These are phyloP conservation scores for Stephania yunnanensis DNA, from an alignment of 164 flowering plant genomes.

Conservation along the genomic window DNA sequence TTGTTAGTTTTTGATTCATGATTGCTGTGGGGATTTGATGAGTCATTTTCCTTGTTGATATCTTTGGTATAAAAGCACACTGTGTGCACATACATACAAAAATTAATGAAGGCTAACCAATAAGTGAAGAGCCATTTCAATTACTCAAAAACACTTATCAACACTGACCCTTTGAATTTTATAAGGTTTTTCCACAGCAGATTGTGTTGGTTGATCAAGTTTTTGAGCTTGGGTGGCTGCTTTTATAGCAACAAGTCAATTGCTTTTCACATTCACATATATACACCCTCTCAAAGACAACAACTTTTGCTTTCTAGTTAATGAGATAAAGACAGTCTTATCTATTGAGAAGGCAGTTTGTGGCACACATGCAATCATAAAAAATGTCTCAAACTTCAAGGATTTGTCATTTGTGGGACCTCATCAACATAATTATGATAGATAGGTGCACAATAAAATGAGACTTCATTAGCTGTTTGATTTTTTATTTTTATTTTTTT, in stretches of 20 bases:
- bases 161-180: not conserved
- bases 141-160: not conserved
- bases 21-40: too few relatives aligned
- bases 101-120: not conserved
- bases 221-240: not conserved
- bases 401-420: not conserved
- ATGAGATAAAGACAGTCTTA: not conserved
- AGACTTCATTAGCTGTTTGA: too few relatives aligned
- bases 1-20: too few relatives aligned
- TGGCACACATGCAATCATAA: not conserved
- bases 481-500: too few relatives aligned
- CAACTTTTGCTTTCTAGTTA: not conserved
- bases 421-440: not conserved
- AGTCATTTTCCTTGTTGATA: too few relatives aligned
- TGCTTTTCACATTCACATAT: not conserved
- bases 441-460: too few relatives aligned
- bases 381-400: not conserved
- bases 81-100: too few relatives aligned
- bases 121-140: not conserved
- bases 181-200: not conserved
- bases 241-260: not conserved
- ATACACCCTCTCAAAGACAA: not conserved
- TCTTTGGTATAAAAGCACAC: too few relatives aligned
- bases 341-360: not conserved
- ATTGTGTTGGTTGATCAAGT: not conserved